Evolutionary conservation across 331 rosid species (phyloP), one percentile per base, ranked within the genome.

Genomic region (Arachis monticola): DNA sequence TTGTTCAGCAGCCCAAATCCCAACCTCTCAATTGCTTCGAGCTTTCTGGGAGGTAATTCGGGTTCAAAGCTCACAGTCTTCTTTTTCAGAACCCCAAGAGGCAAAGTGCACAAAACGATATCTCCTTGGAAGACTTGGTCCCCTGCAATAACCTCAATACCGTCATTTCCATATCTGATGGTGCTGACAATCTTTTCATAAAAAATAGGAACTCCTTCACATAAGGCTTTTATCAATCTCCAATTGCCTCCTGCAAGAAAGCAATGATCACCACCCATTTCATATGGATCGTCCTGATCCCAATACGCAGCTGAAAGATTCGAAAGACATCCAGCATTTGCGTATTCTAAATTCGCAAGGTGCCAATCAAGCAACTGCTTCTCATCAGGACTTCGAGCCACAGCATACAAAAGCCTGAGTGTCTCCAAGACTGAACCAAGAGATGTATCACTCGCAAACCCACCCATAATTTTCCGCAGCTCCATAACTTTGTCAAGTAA

Each of bases 251-350:
- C 99, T 27, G 99, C 91, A 30, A 92, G 96, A 73, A 94, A 95
- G 84, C 97, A 95, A 69, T 92, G 99, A 83, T 92, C 99, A 53
- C 99, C 99, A 45, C 92, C 83, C 90, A 86, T 86, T 75, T 86
- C 90, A 44, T 53, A 86, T 60, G 90, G 90, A 81, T 86, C 90
- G 66, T 86, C 90, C 67, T 86, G 90, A 76, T 92, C 97, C 99
- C 97, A 95, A 68, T 92, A 81, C 42, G 90, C 90, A 31, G 99
- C 97, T 9, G 99, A 95, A 71, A 95, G 90, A 66, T 95, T 83
- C 3, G 97, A 88, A 74, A 95, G 92, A 83, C 99, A 92, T 76
- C 99, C 99, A 10, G 99, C 99, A 84, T 95, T 95, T 67, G 99
- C 96, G 32, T 87, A 95, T 77, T 95, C 99, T 73, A 95, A 83